Evolutionary conservation across 352 stramenopile species (phyloP).

Genomic region (Thalassiosira hispida): DNA sequence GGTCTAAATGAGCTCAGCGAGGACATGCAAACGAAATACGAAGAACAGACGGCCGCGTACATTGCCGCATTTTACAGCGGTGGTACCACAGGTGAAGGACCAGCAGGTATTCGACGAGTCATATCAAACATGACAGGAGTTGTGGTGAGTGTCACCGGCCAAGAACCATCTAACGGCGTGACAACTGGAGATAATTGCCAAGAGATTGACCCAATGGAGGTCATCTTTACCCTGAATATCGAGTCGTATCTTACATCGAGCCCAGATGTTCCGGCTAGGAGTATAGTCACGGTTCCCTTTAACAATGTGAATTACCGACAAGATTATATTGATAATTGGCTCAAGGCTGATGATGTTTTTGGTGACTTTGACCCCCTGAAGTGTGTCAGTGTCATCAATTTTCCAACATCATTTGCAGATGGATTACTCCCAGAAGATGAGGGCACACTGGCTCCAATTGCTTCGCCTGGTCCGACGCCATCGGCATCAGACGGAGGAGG

Average conservation of each 20-base stretch:
- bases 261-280: neutral
- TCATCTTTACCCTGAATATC: conserved; percentile 32
- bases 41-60: conserved; percentile 4
- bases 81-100: too few relatives aligned
- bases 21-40: neutral
- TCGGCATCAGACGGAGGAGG: too few relatives aligned
- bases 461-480: too few relatives aligned
- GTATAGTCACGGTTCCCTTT: too few relatives aligned
- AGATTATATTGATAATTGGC: too few relatives aligned
- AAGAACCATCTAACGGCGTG: neutral
- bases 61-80: conserved; percentile 18
- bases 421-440: too few relatives aligned
- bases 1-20: neutral
- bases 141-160: neutral
- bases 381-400: conserved; percentile 23
- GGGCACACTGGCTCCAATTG: too few relatives aligned
- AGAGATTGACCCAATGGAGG: neutral
- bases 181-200: neutral
- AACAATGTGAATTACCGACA: too few relatives aligned
- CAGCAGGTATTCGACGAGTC: too few relatives aligned
- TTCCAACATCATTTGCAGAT: too few relatives aligned
- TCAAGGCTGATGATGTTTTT: conserved; percentile 22
- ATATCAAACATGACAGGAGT: neutral
- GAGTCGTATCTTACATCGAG: conserved; percentile 7
- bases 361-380: conserved; percentile 19